A percentile compares a stretch with the other conserved stretches of the same genome.
Evolutionary conservation across 1,284 basidiomycete genomes (phyloP).

Genomic region (Tilletia horrida): DNA sequence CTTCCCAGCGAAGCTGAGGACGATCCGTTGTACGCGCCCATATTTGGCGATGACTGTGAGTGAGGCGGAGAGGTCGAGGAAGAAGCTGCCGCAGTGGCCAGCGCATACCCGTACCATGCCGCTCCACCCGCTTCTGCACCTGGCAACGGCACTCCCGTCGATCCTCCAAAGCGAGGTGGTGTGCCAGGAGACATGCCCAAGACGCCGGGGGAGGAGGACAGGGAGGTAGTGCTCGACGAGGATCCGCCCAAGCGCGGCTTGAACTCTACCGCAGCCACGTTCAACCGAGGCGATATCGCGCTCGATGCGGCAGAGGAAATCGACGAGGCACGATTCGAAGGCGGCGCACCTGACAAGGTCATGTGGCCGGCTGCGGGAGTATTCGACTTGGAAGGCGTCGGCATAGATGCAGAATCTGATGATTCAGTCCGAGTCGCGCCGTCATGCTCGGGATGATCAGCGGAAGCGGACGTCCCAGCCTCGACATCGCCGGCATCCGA

Average conservation of each 20-base stretch:
- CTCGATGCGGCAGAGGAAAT: neutral
- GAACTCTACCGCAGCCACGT: slow-evolving; percentile 46
- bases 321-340: neutral
- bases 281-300: slow-evolving; percentile 41
- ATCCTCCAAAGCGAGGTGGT: neutral
- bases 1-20: neutral
- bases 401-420: too few relatives aligned
- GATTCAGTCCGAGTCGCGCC: too few relatives aligned
- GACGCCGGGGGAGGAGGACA: slow-evolving; percentile 1
- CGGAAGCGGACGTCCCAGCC: too few relatives aligned
- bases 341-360: too few relatives aligned
- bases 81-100: neutral
- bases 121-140: slow-evolving; percentile 9
- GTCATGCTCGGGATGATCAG: too few relatives aligned
- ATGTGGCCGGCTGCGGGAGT: too few relatives aligned
- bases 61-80: neutral
- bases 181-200: neutral
- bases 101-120: slow-evolving; percentile 12
- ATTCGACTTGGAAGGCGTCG: too few relatives aligned
- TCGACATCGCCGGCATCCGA: too few relatives aligned
- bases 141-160: neutral
- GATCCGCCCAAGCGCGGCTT: slow-evolving; percentile 30
- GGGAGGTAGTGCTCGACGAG: slow-evolving; percentile 21
- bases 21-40: neutral
- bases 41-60: neutral